A percentile compares a stretch with the other conserved stretches of the same genome.
Evolutionary conservation across 352 stramenopile genomes (phyloP).

Genomic region (Phytophthora fragariaefolia): DNA sequence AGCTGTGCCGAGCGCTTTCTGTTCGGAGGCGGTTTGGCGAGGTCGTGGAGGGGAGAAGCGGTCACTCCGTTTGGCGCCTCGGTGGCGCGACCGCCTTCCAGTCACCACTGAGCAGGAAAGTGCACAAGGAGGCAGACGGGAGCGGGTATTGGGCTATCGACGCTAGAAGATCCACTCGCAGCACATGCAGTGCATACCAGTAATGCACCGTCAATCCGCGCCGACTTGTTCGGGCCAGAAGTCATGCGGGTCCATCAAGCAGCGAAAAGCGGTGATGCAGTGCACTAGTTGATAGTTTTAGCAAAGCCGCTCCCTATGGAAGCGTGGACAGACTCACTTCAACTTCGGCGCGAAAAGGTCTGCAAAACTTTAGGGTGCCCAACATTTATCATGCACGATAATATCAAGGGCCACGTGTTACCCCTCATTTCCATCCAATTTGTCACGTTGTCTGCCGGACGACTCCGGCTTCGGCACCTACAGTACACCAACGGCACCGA

Average conservation of each 20-base stretch:
- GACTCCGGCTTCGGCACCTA: conserved; percentile 1
- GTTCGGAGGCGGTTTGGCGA: conserved; percentile 12
- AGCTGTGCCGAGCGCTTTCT: not conserved
- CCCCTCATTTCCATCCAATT: conserved; percentile 13
- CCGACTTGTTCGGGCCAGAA: not conserved
- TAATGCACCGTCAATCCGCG: not conserved
- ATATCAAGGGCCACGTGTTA: not conserved
- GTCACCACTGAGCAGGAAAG: not conserved
- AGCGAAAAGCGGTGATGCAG: not conserved
- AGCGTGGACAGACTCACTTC: not conserved
- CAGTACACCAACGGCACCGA: not conserved
- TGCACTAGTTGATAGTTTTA: not conserved
- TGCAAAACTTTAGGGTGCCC: not conserved
- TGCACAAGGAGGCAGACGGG: not conserved
- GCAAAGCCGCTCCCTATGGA: conserved; percentile 3
- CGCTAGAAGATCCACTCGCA: not conserved
- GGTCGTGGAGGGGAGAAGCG: conserved; percentile 7
- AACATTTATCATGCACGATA: not conserved
- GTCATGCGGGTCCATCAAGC: not conserved
- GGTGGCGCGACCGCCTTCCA: not conserved
- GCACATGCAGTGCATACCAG: not conserved
- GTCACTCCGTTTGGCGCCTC: conserved; percentile 13
- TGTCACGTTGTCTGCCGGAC: conserved; percentile 4
- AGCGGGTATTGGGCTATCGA: not conserved
- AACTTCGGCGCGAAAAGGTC: conserved; percentile 1